These are phyloP conservation scores for Amanita rimosa DNA, from an alignment of 768 basidiomycete species.

Conservation along the genomic window DNA sequence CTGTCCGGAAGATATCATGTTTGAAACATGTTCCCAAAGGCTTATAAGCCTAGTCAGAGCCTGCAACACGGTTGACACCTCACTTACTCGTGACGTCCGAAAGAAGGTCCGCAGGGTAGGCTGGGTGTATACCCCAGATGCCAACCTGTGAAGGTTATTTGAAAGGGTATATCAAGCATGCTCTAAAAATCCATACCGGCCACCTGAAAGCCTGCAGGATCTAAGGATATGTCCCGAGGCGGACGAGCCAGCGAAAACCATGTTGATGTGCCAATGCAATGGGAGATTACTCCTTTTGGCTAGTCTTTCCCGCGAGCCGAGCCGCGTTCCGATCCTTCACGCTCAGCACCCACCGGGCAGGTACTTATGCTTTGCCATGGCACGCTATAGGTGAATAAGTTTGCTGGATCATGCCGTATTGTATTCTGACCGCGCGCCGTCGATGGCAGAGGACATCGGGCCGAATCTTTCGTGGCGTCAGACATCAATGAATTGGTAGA, in stretches of 20 bases:
- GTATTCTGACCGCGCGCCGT: not conserved
- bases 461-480: constrained; percentile 37
- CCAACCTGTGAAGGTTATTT: not conserved
- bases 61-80: not conserved
- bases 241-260: constrained; percentile 2
- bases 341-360: not conserved
- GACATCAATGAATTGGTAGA: constrained; percentile 59
- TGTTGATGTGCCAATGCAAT: not conserved
- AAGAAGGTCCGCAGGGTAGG: not conserved
- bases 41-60: not conserved
- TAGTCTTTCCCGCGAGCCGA: no score
- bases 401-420: not conserved
- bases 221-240: constrained; percentile 1
- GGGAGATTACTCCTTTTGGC: constrained; percentile 3
- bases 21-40: not conserved
- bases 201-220: constrained; percentile 1
- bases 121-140: not conserved
- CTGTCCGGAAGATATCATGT: not conserved
- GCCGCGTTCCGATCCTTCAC: not conserved
- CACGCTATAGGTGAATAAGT: constrained; percentile 4
- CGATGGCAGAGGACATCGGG: constrained; percentile 23
- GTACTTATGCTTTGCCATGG: not conserved
- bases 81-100: not conserved
- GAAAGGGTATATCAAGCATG: not conserved
- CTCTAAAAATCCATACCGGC: not conserved